phyloP scores from a whole-genome alignment of 2,329 filamentous ascomycete genomes.

The Lachnellula occidentalis region DNA sequence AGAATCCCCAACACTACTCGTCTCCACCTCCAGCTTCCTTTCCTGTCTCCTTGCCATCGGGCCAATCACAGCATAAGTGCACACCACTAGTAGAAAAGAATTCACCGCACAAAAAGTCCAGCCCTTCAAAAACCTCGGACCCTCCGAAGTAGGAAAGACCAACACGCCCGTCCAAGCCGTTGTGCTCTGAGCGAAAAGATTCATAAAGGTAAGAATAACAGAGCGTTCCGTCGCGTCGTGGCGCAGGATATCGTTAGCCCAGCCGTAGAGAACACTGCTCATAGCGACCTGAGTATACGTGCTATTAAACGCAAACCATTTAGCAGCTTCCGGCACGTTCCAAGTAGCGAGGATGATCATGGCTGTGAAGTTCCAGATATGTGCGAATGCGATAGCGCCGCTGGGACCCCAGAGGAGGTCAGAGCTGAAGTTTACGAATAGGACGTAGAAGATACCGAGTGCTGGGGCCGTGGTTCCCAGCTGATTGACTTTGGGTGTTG shows the following conservation, averaged over 20 bases:
- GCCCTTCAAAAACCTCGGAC: constrained; percentile 39
- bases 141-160: constrained; percentile 42
- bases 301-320: constrained; percentile 48
- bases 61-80: constrained; percentile 16
- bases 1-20: neutral
- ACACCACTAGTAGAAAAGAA: constrained; percentile 31
- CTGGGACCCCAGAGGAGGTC: constrained; percentile 48
- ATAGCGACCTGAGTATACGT: constrained; percentile 40
- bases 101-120: constrained; percentile 25
- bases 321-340: constrained; percentile 48
- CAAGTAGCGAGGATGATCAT: constrained; percentile 49
- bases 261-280: constrained; percentile 42
- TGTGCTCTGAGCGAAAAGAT: constrained; percentile 40
- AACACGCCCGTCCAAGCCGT: constrained; percentile 43
- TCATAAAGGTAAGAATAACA: constrained; percentile 39
- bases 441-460: constrained; percentile 50
- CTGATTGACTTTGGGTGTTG: constrained; percentile 43
- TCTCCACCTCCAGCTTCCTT: constrained; percentile 5
- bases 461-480: constrained; percentile 47
- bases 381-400: constrained; percentile 49
- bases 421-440: constrained; percentile 49
- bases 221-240: constrained; percentile 36
- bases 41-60: constrained; percentile 13
- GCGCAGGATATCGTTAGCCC: constrained; percentile 41
- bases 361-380: constrained; percentile 46